phyloP scores from a whole-genome alignment of 208 protist genomes.

The Herpetomonas samuelpessoai region DNA sequence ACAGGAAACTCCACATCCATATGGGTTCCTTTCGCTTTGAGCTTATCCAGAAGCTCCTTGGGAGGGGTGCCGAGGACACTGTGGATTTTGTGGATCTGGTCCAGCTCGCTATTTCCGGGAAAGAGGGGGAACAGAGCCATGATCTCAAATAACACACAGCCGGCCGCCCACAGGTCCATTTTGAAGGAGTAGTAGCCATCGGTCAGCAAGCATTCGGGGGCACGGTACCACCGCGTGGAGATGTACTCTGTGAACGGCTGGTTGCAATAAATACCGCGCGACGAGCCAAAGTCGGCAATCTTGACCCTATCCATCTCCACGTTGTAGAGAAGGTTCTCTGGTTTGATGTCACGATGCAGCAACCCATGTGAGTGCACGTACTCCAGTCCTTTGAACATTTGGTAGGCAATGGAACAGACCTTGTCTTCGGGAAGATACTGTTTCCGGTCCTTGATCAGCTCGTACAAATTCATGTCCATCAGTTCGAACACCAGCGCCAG shows the following conservation, averaged over 20 bases:
- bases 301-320: constrained; percentile 62
- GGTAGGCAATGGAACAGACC: constrained; percentile 87
- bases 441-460: constrained; percentile 91
- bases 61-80: constrained; percentile 90
- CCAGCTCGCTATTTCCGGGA: constrained; percentile 72
- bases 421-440: constrained; percentile 89
- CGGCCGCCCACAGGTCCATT: constrained; percentile 90
- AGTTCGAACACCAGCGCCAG: constrained; percentile 97
- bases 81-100: constrained; percentile 91
- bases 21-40: constrained; percentile 56
- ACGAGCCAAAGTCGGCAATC: constrained; percentile 93
- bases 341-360: constrained; percentile 97
- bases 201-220: constrained; percentile 90
- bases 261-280: constrained; percentile 76
- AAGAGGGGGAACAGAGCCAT: constrained; percentile 80
- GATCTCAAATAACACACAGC: constrained; percentile 89
- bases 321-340: constrained; percentile 97
- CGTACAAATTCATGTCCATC: constrained; percentile 98
- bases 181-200: constrained; percentile 89
- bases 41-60: constrained; percentile 58
- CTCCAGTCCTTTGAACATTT: constrained; percentile 89
- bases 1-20: constrained; percentile 73
- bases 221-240: constrained; percentile 93
- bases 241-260: constrained; percentile 91
- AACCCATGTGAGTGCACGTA: constrained; percentile 91